A percentile compares a stretch with the other conserved stretches of the same genome.
phyloP scores from a whole-genome alignment of 345 rosid species.

The Brassica napus region Da-Ae NC_063447.1:62141001-62141500 shows the following conservation, averaged over 20 bases:
- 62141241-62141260: constrained; percentile 14
- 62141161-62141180: not conserved
- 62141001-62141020: not conserved
- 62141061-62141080: not conserved
- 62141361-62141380: too few species aligned
- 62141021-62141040: not conserved
- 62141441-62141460: too few species aligned
- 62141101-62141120: not conserved
- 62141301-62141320: not conserved
- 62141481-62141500: too few species aligned
- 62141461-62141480: too few species aligned
- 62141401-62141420: too few species aligned
- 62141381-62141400: too few species aligned
- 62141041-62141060: not conserved
- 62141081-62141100: not conserved
- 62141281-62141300: constrained; percentile 18
- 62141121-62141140: not conserved
- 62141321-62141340: too few species aligned
- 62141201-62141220: not conserved
- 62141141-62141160: not conserved
- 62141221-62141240: not conserved
- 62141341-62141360: too few species aligned
- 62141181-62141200: not conserved
- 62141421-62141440: too few species aligned
- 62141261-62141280: not conserved